A percentile compares a stretch with the other conserved stretches of the same genome.
phyloP scores from a whole-genome alignment of 805 yeast species.

The Yarrowia hollandica region DNA sequence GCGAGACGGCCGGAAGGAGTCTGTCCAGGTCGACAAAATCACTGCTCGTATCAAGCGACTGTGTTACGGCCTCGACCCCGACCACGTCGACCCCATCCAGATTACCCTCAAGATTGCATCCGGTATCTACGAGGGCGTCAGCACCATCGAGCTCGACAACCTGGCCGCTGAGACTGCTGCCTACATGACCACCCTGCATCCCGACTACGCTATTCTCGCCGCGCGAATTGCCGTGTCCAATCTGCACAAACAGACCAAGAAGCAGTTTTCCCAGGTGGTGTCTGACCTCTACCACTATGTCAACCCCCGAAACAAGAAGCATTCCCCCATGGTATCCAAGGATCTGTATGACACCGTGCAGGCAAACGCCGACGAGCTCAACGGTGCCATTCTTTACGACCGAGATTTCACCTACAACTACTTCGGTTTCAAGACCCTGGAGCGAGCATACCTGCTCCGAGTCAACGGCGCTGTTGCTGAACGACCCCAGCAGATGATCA shows the following conservation, averaged over 20 bases:
- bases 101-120: conserved; percentile 89
- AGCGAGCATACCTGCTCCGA: conserved; percentile 77
- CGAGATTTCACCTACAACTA: conserved; percentile 78
- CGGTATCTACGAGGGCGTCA: conserved; percentile 97
- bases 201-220: conserved; percentile 94
- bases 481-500: conserved; percentile 85
- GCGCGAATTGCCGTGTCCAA: conserved; percentile 95
- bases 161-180: conserved; percentile 97
- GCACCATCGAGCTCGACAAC: conserved; percentile 81
- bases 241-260: conserved; percentile 90
- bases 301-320: conserved; percentile 74
- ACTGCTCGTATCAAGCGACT: conserved; percentile 92
- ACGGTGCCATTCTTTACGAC: conserved; percentile 70
- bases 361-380: conserved; percentile 62
- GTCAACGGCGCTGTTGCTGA: conserved; percentile 70
- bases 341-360: conserved; percentile 63
- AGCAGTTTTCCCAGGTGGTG: conserved; percentile 76
- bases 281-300: conserved; percentile 71
- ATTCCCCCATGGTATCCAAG: conserved; percentile 69
- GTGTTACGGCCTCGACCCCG: conserved; percentile 89
- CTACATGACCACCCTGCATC: conserved; percentile 94
- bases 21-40: conserved; percentile 93
- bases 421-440: conserved; percentile 91
- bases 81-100: conserved; percentile 91
- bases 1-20: conserved; percentile 93